These are phyloP conservation scores for Malus fusca DNA, from an alignment of 306 rosid genomes.

Conservation along the genomic window DNA sequence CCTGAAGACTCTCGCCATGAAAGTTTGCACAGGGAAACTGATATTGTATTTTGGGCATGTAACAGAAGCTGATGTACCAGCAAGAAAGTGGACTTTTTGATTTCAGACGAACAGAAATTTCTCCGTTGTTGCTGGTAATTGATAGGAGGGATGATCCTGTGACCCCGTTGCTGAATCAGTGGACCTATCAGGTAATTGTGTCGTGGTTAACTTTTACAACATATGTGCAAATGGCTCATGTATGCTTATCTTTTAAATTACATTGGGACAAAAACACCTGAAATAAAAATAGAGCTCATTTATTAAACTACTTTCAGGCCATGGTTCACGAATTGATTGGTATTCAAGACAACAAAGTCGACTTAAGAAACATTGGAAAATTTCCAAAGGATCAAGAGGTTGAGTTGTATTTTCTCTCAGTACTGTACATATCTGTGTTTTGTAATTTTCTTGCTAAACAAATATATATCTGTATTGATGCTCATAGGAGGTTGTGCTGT, in stretches of 20 bases:
- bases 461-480: constrained; percentile 13
- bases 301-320: constrained; percentile 45
- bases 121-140: constrained; percentile 84
- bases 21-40: constrained; percentile 15
- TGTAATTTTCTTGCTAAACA: constrained; percentile 14
- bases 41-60: constrained; percentile 27
- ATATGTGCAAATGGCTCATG: constrained; percentile 4
- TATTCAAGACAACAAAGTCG: constrained; percentile 91
- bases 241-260: background rate
- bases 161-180: constrained; percentile 79
- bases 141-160: constrained; percentile 98
- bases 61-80: constrained; percentile 93
- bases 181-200: constrained; percentile 88
- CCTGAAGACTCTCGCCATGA: background rate
- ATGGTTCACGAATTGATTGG: constrained; percentile 97
- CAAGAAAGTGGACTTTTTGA: constrained; percentile 91
- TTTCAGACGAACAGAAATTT: constrained; percentile 79
- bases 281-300: constrained; percentile 6
- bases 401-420: constrained; percentile 19
- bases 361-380: constrained; percentile 65
- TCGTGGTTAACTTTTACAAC: background rate
- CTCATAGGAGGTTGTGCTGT: constrained; percentile 84
- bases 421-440: constrained; percentile 2
- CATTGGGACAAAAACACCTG: background rate
- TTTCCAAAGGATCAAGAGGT: constrained; percentile 89